Base-by-base conservation (phyloP, 192 early-diverging fungal genomes). In the Backusella liffmaniae region DNA sequence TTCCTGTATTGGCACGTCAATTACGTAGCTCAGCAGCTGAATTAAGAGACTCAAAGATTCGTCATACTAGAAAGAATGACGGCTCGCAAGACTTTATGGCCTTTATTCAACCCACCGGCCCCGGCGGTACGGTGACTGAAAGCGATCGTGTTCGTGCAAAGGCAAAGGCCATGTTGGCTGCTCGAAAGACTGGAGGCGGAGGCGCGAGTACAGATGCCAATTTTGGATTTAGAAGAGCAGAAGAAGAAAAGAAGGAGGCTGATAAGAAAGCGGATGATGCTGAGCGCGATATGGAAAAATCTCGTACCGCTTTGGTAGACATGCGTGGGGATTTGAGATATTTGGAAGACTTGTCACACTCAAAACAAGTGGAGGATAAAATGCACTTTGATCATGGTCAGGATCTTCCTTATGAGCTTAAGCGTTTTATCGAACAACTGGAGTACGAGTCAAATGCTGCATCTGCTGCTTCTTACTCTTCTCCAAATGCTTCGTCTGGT, bases 151-250 rank as follows among this genome's bases (percentile, higher is more conserved):
- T 86, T 66, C 84, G 83, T 36, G 87, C 88, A 13, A 88, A 83
- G 59, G 85, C 85, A 16, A 82, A 85, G 66, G 77, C 86, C 13
- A 88, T 90, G 88, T 73, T 88, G 68, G 87, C 87, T 70, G 84
- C 85, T 62, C 79, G 84, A 16, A 81, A 87, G 75, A 82, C 83
- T 3, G 82, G 79, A 6, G 74, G 84, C 10, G 84, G 82, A 32
- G 56, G 84, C 13, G 41, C 59, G 3, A 68, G 69, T 6, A 72
- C 82, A 51, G 77, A 81, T 67, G 66, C 76, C 12, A 44, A 62
- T 32, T 70, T 65, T 56, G 72, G 73, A 15, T 70, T 76, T 12
- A 69, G 76, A 65, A 74, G 82, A 10, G 84, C 84, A 46, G 84
- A 85, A 72, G 83, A 86, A 53, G 85, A 89, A 66, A 83, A 89